Base-by-base conservation (phyloP, 208 protist genomes). In the Trypanosoma congolense region DNA sequence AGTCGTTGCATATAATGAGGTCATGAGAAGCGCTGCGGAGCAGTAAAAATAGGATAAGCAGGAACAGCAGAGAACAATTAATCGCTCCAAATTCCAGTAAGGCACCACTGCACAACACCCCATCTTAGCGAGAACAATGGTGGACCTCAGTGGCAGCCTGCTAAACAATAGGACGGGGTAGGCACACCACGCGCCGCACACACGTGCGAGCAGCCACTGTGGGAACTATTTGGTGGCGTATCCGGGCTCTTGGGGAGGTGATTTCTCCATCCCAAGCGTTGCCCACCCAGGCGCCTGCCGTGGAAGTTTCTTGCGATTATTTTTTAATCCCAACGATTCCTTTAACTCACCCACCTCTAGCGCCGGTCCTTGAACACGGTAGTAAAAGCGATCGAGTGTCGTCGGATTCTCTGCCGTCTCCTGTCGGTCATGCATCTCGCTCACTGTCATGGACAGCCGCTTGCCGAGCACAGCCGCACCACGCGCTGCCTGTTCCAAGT, bases 301-400 rank as follows among this genome's bases (percentile, higher is more conserved):
- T 24, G 78, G 77, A 24, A 65, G 48, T 47, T 67, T 74, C 28
- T 62, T 58, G 31, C 86, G 73, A 56, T 93, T 93, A 55, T 82
- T 64, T 57, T 93, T 93, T 26, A 93, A 73, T n/a, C 86, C 86
- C 16, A 93, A 59, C 19, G 86, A 80, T 58, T 93, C 82, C 71
- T 93, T 93, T 31, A 93, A 67, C 65, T 86, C 83, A 54, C 86
- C 86, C 31, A 86, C 74, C 63, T 90, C 83, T 35, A 93, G 64
- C 28, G 86, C 86, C 3, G 86, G 76, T 0, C 86, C 86, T 38
- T 87, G 73, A 30, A 83, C 64, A 6, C 65, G 56, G 67, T 93
- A 93, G 65, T 90, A 93, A 67, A 89, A 90, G 35, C 78, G 82
- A 42, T 90, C 80, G 18, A 93, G 70, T 53, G 75, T 73, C 16